A percentile compares a stretch with the other conserved stretches of the same genome.
Conservation (phyloP, 441 rosid species). For the Aleurites moluccanus region DNA sequence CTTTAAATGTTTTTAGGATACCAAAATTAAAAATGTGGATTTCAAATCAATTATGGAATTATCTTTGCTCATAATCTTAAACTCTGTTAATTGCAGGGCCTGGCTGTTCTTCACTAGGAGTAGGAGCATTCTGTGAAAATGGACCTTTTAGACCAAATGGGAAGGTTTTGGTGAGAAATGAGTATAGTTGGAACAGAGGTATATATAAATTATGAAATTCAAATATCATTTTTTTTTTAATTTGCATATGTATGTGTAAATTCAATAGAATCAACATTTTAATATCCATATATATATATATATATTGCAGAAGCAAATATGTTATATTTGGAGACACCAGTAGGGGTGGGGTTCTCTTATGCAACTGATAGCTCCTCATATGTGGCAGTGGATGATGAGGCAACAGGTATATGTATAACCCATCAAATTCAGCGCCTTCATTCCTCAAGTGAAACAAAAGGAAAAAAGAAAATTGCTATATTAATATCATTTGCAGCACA, state of each 20-base stretch:
- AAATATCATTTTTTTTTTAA: background rate
- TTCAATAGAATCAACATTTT: background rate
- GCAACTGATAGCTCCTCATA: conserved; percentile 70
- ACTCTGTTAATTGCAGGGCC: conserved; percentile 61
- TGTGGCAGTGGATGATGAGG: conserved; percentile 68
- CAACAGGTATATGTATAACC: conserved; percentile 56
- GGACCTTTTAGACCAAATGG: conserved; percentile 97
- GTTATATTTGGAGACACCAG: conserved; percentile 91
- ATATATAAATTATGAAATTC: background rate
- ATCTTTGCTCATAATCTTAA: too few relatives aligned
- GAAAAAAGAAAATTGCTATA: background rate
- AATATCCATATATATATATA: background rate
- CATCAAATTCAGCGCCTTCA: conserved; percentile 16
- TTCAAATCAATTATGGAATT: background rate
- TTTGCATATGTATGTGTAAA: background rate
- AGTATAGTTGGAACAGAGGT: conserved; percentile 96
- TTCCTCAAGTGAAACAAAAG: conserved; percentile 6
- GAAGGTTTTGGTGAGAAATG: conserved; percentile 62
- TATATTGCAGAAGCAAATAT: conserved; percentile 87
- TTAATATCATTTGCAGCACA: background rate
- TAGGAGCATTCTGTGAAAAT: conserved; percentile 93
- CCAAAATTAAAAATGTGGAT: background rate
- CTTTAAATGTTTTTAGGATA: too few relatives aligned
- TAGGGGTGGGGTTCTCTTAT: conserved; percentile 97
- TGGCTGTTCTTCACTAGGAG: conserved; percentile 96